Percentiles rank a stretch among this genome's conserved stretches.
Evolutionary conservation across 1,284 basidiomycete species (phyloP).

Genomic region (Pterulicium gracile): DNA sequence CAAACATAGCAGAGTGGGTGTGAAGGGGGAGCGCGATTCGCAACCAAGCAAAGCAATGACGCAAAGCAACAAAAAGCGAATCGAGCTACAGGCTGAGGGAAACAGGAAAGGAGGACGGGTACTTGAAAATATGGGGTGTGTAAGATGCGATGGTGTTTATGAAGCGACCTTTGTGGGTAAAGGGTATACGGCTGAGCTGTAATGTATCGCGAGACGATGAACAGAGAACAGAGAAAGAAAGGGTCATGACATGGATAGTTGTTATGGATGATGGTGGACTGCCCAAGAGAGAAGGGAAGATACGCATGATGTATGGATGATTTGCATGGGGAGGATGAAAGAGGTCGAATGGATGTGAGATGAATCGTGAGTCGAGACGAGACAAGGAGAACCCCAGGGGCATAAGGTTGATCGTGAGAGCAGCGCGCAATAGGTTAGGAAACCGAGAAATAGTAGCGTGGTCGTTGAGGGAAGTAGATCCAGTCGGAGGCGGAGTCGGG

Average conservation of each 20-base stretch:
- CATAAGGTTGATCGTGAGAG: neutral
- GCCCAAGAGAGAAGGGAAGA: neutral
- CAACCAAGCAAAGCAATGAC: no score
- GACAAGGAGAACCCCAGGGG: neutral
- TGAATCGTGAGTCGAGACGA: neutral
- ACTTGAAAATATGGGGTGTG: no score
- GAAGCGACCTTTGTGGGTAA: no score
- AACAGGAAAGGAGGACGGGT: no score
- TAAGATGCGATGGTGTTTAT: no score
- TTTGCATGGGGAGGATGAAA: neutral
- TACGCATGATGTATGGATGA: neutral
- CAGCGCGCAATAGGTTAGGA: neutral
- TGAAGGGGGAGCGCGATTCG: no score
- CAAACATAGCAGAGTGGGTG: no score
- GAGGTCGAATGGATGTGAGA: neutral
- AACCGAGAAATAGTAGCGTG: neutral
- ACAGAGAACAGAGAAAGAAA: slow-evolving; percentile 54
- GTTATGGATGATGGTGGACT: neutral
- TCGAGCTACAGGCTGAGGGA: no score
- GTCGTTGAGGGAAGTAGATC: neutral
- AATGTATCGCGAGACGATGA: slow-evolving; percentile 21
- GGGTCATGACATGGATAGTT: no score
- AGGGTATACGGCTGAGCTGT: neutral
- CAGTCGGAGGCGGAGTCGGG: neutral
- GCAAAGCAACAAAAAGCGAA: no score